Evolutionary conservation across 1,284 basidiomycete species (phyloP), one percentile per base, ranked within the genome.

Genomic region (Apiotrichum sp.): DNA sequence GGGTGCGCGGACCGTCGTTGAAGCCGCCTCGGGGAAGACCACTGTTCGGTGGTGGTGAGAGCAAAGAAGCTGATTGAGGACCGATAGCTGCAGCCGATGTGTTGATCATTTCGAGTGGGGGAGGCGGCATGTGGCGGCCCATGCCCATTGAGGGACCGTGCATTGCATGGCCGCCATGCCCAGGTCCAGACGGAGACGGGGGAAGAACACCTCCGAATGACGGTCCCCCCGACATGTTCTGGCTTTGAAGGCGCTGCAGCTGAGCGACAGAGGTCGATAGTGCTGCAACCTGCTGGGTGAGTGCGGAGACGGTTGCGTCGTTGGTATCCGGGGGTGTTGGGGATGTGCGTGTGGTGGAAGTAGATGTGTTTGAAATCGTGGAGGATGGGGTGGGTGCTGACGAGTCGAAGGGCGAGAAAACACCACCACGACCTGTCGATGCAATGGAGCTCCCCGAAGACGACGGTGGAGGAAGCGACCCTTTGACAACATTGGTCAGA

Each of bases 191-290:
- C 33, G 44, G 13, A 11, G 36, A 42, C 4, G 53, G 56, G 0
- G 53, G 57, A 7, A 43, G 43, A 14, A 46, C 50, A 29, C 46
- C 50, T 4, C 41, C 51, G 22, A 53, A 47, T 14, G 47, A 47
- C 10, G 16, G 44, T 32, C 22, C 45, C 5, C 40, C 40, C 9
- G 40, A 41, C 8, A 9, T 7, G 16, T 13, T 36, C n/a, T 56
- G 58, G 10, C 51, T 61, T 57, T 70, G 68, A 10, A 69, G 59
- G 0, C 66, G 61, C 58, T 70, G 65, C 10, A 92, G 80, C 72
- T 92, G 89, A 16, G 89, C 86, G 47, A 93, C 89, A n/a, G 87
- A 89, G 0, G 86, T 84, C 33, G 88, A 91, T 59, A 93, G 78
- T 11, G 86, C 87, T 64, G 86, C 86, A 54, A 92, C 78, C 51